Evolutionary conservation across 257 asterid species (phyloP).

Genomic region (Solanum acaule): DNA sequence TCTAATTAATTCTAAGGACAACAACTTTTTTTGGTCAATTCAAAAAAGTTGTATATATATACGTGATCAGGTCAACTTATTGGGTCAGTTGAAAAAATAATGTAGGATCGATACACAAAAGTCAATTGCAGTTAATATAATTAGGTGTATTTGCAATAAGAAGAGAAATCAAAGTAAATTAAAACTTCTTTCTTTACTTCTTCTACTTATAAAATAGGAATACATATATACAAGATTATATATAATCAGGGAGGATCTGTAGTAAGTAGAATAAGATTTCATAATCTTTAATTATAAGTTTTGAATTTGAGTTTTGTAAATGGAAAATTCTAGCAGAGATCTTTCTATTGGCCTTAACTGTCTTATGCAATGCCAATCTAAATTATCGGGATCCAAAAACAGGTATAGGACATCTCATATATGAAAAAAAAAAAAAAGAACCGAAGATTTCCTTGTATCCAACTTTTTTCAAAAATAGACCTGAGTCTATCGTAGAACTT

Average conservation of each 20-base stretch:
- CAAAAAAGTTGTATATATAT: background rate
- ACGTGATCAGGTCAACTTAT: background rate
- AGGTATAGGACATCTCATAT: background rate
- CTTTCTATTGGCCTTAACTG: background rate
- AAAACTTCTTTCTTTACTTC: background rate
- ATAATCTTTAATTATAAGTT: background rate
- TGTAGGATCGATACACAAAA: background rate
- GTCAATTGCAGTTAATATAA: background rate
- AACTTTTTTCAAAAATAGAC: background rate
- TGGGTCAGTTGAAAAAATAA: background rate
- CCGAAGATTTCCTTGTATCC: background rate
- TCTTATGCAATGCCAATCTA: rapidly evolving
- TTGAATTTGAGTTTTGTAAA: background rate
- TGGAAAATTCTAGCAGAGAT: background rate
- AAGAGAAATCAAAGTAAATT: background rate
- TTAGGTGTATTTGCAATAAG: background rate
- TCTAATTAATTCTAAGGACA: background rate
- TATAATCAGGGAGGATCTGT: no score
- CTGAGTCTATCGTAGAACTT: background rate
- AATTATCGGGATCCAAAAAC: background rate
- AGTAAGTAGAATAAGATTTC: background rate
- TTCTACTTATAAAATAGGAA: background rate
- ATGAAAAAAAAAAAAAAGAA: background rate
- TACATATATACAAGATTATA: no score
- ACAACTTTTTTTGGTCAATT: background rate